Evolutionary conservation across 1,139 yeast genomes (phyloP).

Genomic region (Debaryomycetaceae sp.): DNA sequence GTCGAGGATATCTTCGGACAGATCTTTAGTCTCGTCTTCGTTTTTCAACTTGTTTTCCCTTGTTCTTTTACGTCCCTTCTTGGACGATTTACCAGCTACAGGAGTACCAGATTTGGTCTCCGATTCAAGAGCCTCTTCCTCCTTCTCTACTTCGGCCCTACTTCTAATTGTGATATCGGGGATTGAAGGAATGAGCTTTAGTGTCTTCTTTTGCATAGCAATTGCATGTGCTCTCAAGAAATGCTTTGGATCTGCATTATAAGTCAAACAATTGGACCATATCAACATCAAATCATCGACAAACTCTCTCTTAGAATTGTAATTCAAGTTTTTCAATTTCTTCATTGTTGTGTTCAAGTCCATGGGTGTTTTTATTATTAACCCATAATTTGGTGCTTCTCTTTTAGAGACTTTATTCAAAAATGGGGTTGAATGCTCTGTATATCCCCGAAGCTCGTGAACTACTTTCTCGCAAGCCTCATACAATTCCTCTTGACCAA

Average conservation of each 20-base stretch:
- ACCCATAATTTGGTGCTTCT: constrained; percentile 95
- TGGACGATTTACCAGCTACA: constrained; percentile 31
- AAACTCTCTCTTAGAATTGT: constrained; percentile 80
- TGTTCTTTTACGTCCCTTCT: constrained; percentile 43
- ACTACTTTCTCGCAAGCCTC: constrained; percentile 97
- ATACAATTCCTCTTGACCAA: constrained; percentile 95
- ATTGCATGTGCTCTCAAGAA: constrained; percentile 86
- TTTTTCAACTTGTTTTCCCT: constrained; percentile 34
- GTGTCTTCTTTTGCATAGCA: constrained; percentile 91
- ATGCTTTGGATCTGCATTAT: constrained; percentile 94
- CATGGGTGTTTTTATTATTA: constrained; percentile 91
- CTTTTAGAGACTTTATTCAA: constrained; percentile 91
- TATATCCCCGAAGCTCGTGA: constrained; percentile 80
- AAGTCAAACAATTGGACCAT: constrained; percentile 91
- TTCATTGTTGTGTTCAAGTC: constrained; percentile 93
- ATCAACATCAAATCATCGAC: constrained; percentile 91
- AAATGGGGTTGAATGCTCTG: constrained; percentile 96
- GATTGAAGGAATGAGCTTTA: constrained; percentile 71
- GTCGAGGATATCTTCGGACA: constrained; percentile 9
- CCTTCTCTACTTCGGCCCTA: constrained; percentile 83
- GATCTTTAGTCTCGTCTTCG: constrained; percentile 17
- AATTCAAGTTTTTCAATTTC: constrained; percentile 76
- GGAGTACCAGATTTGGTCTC: constrained; percentile 30
- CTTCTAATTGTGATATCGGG: constrained; percentile 84
- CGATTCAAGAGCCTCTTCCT: constrained; percentile 41